phyloP scores from a whole-genome alignment of 2,329 filamentous ascomycete species.

The Tolypocladium sp. region DNA sequence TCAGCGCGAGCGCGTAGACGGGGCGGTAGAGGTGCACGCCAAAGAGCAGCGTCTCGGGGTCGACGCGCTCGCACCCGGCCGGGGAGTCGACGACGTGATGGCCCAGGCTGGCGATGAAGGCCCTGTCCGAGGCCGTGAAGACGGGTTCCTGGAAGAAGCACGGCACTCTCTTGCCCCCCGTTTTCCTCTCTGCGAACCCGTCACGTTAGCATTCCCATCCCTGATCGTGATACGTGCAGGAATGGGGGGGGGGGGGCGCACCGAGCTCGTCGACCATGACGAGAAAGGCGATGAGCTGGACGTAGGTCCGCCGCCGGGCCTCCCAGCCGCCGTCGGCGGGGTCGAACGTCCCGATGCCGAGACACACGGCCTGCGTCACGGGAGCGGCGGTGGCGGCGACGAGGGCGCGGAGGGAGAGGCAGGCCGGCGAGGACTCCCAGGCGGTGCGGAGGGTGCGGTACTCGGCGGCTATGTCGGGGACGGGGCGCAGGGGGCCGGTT shows the following conservation, averaged over 20 bases:
- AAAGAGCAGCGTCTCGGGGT: slow-evolving; percentile 43
- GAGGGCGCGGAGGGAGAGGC: slow-evolving; percentile 21
- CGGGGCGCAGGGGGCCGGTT: slow-evolving; percentile 7
- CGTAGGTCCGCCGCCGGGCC: slow-evolving; percentile 34
- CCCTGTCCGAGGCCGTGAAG: slow-evolving; percentile 37
- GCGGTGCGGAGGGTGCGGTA: slow-evolving; percentile 15
- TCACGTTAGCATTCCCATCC: neutral
- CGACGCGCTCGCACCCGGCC: slow-evolving; percentile 39
- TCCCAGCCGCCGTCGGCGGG: slow-evolving; percentile 36
- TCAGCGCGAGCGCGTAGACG: slow-evolving; percentile 43
- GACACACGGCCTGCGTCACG: slow-evolving; percentile 37
- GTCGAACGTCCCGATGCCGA: slow-evolving; percentile 47
- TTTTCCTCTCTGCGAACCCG: slow-evolving; percentile 8
- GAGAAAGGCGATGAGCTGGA: slow-evolving; percentile 45
- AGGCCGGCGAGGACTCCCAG: slow-evolving; percentile 18
- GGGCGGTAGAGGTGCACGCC: slow-evolving; percentile 51
- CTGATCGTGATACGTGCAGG: neutral
- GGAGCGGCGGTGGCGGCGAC: slow-evolving; percentile 15
- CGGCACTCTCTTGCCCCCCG: slow-evolving; percentile 19
- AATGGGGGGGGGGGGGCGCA: slow-evolving; percentile 12
- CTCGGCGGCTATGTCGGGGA: slow-evolving; percentile 18
- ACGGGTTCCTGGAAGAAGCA: slow-evolving; percentile 46
- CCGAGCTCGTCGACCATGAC: slow-evolving; percentile 34
- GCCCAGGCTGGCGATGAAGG: slow-evolving; percentile 47
- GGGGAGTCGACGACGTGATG: slow-evolving; percentile 44